A percentile compares a stretch with the other conserved stretches of the same genome.
phyloP scores from a whole-genome alignment of 2,329 filamentous ascomycete genomes.

The Ceratocystis harringtonii region DNA sequence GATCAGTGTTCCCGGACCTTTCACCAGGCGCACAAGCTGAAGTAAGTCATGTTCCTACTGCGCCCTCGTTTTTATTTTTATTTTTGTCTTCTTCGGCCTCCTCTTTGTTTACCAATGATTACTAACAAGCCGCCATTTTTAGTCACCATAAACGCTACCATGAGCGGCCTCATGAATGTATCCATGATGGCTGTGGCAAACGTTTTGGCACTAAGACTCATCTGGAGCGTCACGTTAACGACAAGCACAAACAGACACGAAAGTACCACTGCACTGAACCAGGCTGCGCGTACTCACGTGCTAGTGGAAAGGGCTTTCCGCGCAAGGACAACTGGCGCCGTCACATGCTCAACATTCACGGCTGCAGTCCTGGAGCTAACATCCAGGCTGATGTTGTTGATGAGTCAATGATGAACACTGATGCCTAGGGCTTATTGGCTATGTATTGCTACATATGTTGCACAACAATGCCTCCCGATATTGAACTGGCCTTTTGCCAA shows the following conservation, averaged over 20 bases:
- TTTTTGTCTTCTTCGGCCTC: neutral
- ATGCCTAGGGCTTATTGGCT: neutral
- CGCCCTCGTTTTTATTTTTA: neutral
- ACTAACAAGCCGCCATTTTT: constrained; percentile 18
- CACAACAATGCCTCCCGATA: neutral
- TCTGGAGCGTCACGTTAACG: constrained; percentile 46
- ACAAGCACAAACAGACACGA: constrained; percentile 44
- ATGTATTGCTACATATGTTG: constrained; percentile 2
- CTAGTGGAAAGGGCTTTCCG: constrained; percentile 43
- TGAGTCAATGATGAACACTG: constrained; percentile 6
- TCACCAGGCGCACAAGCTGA: constrained; percentile 45
- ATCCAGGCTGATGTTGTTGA: constrained; percentile 20
- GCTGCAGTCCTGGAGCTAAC: constrained; percentile 20
- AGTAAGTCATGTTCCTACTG: constrained; percentile 27
- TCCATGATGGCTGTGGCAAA: constrained; percentile 37
- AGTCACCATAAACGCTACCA: constrained; percentile 48
- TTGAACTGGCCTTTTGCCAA: neutral
- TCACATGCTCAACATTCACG: constrained; percentile 47
- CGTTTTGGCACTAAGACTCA: constrained; percentile 48
- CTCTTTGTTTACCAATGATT: constrained; percentile 5
- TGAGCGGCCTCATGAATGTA: constrained; percentile 43
- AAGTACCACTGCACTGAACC: constrained; percentile 43
- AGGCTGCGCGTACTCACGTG: constrained; percentile 40
- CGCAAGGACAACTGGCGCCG: constrained; percentile 49
- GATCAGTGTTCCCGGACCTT: constrained; percentile 34